phyloP scores from a whole-genome alignment of 164 flowering plant genomes.

The Vitis rupestris region DNA sequence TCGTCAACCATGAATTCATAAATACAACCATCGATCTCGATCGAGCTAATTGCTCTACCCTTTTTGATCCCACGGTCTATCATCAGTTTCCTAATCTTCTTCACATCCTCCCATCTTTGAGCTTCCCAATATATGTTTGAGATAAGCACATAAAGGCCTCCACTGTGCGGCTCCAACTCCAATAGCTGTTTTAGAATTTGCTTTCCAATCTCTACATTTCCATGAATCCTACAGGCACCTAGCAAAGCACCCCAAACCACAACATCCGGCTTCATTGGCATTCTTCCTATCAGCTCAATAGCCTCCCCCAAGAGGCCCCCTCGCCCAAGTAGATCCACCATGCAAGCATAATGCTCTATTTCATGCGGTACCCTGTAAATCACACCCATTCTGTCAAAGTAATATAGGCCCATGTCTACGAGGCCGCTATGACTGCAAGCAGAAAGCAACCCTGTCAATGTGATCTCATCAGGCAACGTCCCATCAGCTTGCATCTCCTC shows the following conservation, averaged over 20 bases:
- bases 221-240: constrained; percentile 51
- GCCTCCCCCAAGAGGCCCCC: constrained; percentile 46
- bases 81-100: constrained; percentile 48
- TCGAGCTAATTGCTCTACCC: constrained; percentile 40
- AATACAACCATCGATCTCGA: constrained; percentile 39
- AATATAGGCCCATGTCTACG: constrained; percentile 33
- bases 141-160: constrained; percentile 49
- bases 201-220: constrained; percentile 32
- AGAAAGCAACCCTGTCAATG: constrained; percentile 51
- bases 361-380: constrained; percentile 27
- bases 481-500: constrained; percentile 36
- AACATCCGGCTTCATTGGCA: constrained; percentile 54
- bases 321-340: constrained; percentile 57
- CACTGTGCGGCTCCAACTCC: constrained; percentile 34
- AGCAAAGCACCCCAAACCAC: constrained; percentile 60
- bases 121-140: constrained; percentile 52
- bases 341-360: constrained; percentile 56
- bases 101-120: constrained; percentile 46
- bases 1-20: constrained; percentile 50
- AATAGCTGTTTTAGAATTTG: constrained; percentile 40
- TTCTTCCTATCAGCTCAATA: constrained; percentile 29
- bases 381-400: constrained; percentile 35
- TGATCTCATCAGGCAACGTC: constrained; percentile 42
- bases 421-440: constrained; percentile 62
- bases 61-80: constrained; percentile 34